Percentiles rank a stretch among this genome's conserved stretches.
phyloP scores from a whole-genome alignment of 2,329 filamentous ascomycete genomes.

The Botrytis sinoallii region DNA sequence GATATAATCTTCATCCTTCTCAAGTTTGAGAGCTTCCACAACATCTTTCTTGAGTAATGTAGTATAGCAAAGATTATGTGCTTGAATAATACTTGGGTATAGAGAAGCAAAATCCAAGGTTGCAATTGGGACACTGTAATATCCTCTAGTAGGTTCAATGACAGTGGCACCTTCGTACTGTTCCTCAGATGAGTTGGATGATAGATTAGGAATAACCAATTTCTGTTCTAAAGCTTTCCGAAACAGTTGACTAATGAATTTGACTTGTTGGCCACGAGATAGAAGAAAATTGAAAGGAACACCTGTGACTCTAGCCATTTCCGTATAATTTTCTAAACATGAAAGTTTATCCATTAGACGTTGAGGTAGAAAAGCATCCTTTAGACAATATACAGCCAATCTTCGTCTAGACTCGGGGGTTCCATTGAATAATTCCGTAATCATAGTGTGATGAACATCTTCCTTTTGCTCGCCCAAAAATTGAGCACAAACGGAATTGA shows the following conservation, averaged over 20 bases:
- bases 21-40: constrained; percentile 71
- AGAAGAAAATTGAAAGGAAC: constrained; percentile 96
- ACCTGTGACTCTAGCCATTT: constrained; percentile 99
- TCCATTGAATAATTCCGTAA: constrained; percentile 95
- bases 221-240: constrained; percentile 91
- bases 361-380: constrained; percentile 94
- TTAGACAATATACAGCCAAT: constrained; percentile 92
- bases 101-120: constrained; percentile 98
- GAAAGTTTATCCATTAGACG: constrained; percentile 95
- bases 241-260: constrained; percentile 96
- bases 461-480: constrained; percentile 98
- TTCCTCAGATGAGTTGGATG: constrained; percentile 68
- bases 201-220: constrained; percentile 87
- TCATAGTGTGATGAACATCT: constrained; percentile 98
- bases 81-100: constrained; percentile 98
- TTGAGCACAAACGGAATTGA: constrained; percentile 93
- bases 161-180: constrained; percentile 98
- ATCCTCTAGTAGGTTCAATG: constrained; percentile 90
- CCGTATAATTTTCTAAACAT: constrained; percentile 97
- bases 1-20: constrained; percentile 93
- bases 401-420: constrained; percentile 88
- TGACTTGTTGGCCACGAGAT: constrained; percentile 90
- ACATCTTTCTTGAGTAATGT: constrained; percentile 78
- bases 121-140: constrained; percentile 92
- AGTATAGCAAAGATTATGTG: constrained; percentile 97